Evolutionary conservation across 2,329 filamentous ascomycete genomes (phyloP).

Genomic region (Pseudocercospora ulei): DNA sequence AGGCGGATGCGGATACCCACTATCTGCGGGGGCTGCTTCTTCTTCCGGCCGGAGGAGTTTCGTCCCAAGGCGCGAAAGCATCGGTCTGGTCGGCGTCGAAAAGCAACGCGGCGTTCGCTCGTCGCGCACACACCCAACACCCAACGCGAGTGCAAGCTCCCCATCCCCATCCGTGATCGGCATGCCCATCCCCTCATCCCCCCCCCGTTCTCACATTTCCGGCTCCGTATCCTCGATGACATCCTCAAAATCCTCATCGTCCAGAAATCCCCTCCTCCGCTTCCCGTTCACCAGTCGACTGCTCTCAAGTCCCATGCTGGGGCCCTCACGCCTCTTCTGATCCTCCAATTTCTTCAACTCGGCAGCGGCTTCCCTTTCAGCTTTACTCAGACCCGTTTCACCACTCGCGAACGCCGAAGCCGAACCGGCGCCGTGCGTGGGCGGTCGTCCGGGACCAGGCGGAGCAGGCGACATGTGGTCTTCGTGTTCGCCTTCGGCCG

Average conservation of each 20-base stretch:
- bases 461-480: constrained; percentile 9
- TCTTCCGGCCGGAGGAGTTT: too few species aligned
- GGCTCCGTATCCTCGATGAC: constrained; percentile 27
- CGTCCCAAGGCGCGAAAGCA: too few species aligned
- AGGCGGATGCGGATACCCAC: too few species aligned
- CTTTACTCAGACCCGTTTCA: constrained; percentile 27
- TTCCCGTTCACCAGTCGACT: constrained; percentile 46
- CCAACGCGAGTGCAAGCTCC: too few species aligned
- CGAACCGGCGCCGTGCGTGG: constrained; percentile 5
- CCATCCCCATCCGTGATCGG: too few species aligned
- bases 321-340: constrained; percentile 45
- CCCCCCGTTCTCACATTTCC: constrained; percentile 11
- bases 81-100: too few species aligned
- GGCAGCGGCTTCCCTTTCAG: constrained; percentile 38
- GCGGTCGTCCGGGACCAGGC: constrained; percentile 11
- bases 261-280: constrained; percentile 43
- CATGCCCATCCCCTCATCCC: neutral
- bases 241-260: constrained; percentile 45
- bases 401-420: constrained; percentile 6
- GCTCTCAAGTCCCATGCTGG: constrained; percentile 47
- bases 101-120: too few species aligned
- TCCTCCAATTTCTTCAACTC: constrained; percentile 43
- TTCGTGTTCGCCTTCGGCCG: constrained; percentile 4
- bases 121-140: too few species aligned
- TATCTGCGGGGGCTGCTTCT: too few species aligned